Evolutionary conservation across 2,329 filamentous ascomycete genomes (phyloP).

Genomic region (Fonsecaea pugnacius): DNA sequence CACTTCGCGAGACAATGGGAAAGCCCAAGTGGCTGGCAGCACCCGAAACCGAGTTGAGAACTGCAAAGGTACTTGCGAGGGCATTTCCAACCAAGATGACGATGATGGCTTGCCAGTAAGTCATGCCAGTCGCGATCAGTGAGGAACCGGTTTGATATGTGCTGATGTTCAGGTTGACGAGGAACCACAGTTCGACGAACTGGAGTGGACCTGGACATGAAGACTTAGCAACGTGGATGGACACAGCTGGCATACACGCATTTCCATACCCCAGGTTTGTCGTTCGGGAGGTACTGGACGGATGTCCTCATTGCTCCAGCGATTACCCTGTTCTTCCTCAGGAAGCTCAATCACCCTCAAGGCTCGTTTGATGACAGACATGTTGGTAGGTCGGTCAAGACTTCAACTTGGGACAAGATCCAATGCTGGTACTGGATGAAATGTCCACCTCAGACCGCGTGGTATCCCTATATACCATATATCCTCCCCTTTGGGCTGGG

Average conservation of each 20-base stretch:
- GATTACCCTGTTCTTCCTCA: slow-evolving; percentile 13
- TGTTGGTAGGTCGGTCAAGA: not conserved
- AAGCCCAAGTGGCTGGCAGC: slow-evolving; percentile 49
- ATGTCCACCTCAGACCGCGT: not conserved
- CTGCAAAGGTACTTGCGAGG: slow-evolving; percentile 47
- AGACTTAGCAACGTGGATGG: slow-evolving; percentile 39
- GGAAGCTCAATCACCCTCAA: slow-evolving; percentile 21
- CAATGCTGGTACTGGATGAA: not conserved
- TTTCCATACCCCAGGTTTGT: slow-evolving; percentile 44
- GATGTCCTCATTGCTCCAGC: slow-evolving; percentile 49
- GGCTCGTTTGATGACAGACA: slow-evolving; percentile 10
- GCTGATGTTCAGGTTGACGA: slow-evolving; percentile 47
- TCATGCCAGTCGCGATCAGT: slow-evolving; percentile 61
- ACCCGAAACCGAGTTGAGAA: slow-evolving; percentile 52
- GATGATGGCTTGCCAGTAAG: slow-evolving; percentile 89
- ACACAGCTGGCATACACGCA: slow-evolving; percentile 46
- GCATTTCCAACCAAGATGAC: slow-evolving; percentile 42
- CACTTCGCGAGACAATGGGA: slow-evolving; percentile 54
- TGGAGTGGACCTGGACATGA: slow-evolving; percentile 28
- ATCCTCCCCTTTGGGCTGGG: not conserved
- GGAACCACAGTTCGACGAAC: slow-evolving; percentile 33
- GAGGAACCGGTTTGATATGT: slow-evolving; percentile 43
- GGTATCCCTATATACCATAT: slow-evolving; percentile 7
- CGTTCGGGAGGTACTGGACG: slow-evolving; percentile 46
- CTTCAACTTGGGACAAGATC: not conserved